These are phyloP conservation scores for Penicillium salamii DNA, from an alignment of 495 filamentous ascomycete genomes.

Conservation along the genomic window DNA sequence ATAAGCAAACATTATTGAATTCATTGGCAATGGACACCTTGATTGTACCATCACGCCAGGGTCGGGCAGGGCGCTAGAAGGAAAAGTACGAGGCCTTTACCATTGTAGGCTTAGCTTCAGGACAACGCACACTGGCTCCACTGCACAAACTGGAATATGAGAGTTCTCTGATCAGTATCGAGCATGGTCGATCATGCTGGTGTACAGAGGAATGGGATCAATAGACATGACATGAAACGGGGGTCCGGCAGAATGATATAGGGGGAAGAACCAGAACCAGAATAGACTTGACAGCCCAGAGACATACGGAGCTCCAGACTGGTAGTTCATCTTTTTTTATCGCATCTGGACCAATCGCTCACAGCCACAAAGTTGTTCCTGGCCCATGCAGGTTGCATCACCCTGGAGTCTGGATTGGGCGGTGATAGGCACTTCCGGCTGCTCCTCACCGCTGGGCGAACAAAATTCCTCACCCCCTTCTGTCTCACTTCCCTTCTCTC, in stretches of 20 bases:
- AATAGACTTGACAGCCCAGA: no score
- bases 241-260: neutral
- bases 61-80: neutral
- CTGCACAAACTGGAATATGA: neutral
- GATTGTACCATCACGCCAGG: neutral
- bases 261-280: no score
- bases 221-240: no score
- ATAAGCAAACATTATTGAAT: neutral
- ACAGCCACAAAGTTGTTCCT: neutral
- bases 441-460: constrained; percentile 35
- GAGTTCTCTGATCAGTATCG: neutral
- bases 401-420: constrained; percentile 10
- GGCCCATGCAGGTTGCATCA: constrained; percentile 5
- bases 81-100: neutral
- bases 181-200: neutral
- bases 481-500: constrained; percentile 28
- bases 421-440: constrained; percentile 16
- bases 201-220: no score
- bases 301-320: no score
- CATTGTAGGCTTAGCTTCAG: neutral
- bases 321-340: no score
- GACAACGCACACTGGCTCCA: constrained; percentile 4
- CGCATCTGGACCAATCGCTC: neutral
- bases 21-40: constrained; percentile 5
- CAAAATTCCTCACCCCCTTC: constrained; percentile 31